Base-by-base conservation (phyloP, 495 filamentous ascomycete species). In the Lentithecium fluviatile region DNA sequence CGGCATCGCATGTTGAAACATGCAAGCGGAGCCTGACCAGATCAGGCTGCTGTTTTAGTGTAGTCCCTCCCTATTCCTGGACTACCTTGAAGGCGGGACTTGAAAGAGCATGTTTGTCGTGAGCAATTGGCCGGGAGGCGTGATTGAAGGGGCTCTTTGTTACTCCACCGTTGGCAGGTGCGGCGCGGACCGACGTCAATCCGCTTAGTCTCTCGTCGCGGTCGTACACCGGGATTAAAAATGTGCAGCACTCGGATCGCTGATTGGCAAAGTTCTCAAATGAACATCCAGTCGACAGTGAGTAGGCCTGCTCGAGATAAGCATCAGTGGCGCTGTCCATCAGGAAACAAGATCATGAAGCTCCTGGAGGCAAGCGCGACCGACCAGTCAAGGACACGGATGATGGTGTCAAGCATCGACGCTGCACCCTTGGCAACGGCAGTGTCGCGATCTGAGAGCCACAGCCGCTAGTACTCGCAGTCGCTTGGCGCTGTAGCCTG, bases 361-460 rank as follows among this genome's bases (percentile, higher is more conserved):
- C 29, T 32, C 4, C 29, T 4, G 29, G 29, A 32, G 29, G 29
- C 29, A 10, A 32, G 29, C 10, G 29, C 29, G 29, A 32, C 29
- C 29, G 58, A 25, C 47, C 36, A 20, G 4, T 21, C 25, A 40
- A n/a, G 13, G 19, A 7, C 7, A 15, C 24, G 11, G 13, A 6
- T 3, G 15, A 15, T 43, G 13, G 19, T 6, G 15, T 32, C 49
- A 61, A 54, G 49, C 58, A 52, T 53, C 46, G 17, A 6, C 47
- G 45, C 58, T 53, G 21, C 12, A n/a, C 20, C 19, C 52, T 66
- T 60, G 63, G 52, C 52, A 60, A 15, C 62, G 42, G 57, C 57
- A 53, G 51, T 51, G 47, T 46, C 45, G 19, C 7, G 50, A 60
- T n/a, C 21, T 15, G 29, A 45, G 48, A 56, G 49, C 49, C 61